Conservation (phyloP, 805 yeast genomes). For the Kazachstania kunashirensis region DNA sequence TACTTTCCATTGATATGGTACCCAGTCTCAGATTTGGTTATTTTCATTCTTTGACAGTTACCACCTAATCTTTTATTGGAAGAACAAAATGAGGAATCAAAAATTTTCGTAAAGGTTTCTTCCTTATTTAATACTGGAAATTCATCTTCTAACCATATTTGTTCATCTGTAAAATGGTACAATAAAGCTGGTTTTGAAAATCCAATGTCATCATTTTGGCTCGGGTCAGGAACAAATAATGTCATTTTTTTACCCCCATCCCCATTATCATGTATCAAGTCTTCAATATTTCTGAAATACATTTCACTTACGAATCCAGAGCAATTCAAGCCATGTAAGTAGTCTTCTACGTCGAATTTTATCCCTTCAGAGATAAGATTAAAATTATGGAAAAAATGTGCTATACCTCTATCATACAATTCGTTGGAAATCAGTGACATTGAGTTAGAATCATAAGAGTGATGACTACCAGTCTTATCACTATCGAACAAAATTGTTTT, state of each 20-base stretch:
- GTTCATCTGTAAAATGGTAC: conserved; percentile 47
- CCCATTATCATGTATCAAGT: conserved; percentile 33
- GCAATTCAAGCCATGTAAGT: conserved; percentile 49
- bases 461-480: conserved; percentile 26
- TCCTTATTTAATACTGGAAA: conserved; percentile 6
- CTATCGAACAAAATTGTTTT: conserved; percentile 16
- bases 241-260: conserved; percentile 40
- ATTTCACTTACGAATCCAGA: conserved; percentile 62
- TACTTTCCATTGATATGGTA: conserved; percentile 47
- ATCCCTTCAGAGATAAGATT: conserved; percentile 21
- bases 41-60: conserved; percentile 53
- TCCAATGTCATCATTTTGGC: conserved; percentile 29
- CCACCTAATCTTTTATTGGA: conserved; percentile 45
- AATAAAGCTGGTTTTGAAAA: conserved; percentile 34
- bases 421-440: conserved; percentile 33
- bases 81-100: conserved; percentile 44
- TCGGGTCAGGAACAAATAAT: conserved; percentile 42
- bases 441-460: conserved; percentile 29
- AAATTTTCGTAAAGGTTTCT: conserved; percentile 26
- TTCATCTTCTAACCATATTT: conserved; percentile 15
- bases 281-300: conserved; percentile 45
- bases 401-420: conserved; percentile 38
- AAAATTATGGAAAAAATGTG: conserved; percentile 38
- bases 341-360: conserved; percentile 45
- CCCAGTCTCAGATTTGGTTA: conserved; percentile 25